Conservation (phyloP, 257 asterid species). For the Solanum piurae region DNA sequence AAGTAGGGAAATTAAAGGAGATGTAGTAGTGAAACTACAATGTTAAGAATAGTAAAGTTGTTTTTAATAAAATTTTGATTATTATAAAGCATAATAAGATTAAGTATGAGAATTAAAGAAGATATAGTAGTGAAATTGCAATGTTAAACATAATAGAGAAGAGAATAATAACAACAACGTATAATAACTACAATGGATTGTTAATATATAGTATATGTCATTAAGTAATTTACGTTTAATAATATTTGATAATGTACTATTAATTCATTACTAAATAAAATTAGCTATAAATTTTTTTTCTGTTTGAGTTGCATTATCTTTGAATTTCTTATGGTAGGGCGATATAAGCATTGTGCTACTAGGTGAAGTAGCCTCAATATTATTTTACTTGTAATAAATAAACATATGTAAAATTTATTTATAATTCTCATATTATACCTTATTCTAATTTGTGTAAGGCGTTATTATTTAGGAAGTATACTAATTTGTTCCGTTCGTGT, state of each 20-base stretch:
- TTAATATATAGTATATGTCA: neutral
- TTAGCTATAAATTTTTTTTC: neutral
- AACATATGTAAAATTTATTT: neutral
- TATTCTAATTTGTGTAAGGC: neutral
- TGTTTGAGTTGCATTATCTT: neutral
- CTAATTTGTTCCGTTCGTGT: neutral
- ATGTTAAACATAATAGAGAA: neutral
- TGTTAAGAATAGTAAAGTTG: neutral
- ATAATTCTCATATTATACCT: neutral
- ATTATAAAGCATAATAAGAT: neutral
- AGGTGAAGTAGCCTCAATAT: neutral
- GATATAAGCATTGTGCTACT: neutral
- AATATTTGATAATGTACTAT: neutral
- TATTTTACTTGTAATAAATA: neutral
- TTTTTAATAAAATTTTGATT: neutral
- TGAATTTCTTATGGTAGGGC: neutral
- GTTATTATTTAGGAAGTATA: neutral
- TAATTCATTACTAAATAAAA: neutral
- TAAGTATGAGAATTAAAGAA: neutral
- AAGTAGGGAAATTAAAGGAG: too few relatives aligned
- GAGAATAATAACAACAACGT: neutral
- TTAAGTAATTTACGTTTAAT: neutral
- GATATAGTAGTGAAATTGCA: neutral
- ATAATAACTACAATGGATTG: neutral
- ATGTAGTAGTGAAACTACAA: neutral